Evolutionary conservation across 345 rosid species (phyloP), one percentile per base, ranked within the genome.

Genomic region (Linum trigynum): DNA sequence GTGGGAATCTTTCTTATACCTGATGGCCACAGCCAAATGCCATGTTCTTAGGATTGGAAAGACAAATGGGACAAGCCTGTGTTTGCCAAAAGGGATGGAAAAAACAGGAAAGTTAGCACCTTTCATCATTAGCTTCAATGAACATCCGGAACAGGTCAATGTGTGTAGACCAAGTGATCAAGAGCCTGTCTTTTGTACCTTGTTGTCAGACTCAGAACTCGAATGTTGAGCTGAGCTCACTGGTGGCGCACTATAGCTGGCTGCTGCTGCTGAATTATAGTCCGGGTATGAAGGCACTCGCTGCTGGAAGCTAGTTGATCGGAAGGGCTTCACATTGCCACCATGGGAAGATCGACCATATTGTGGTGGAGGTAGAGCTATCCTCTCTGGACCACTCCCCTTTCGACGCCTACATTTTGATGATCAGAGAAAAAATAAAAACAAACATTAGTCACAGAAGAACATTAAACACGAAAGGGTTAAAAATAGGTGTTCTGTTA

Each of bases 11-110:
- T 12, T 23, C 5, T 50, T 50, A 71, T 71, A 83, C 94, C 90
- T 83, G 96, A 74, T 91, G 97, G 14, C 97, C 94, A 51, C 97
- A 88, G 55, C 87, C 88, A 57, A 91, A 88, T 68, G 96, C 90
- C 96, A 86, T 81, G 77, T 84, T 76, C 68, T 85, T 86, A 53
- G 71, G 68, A 75, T 77, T 84, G 42, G 75, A 64, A 62, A 88
- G 76, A 73, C 96, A 91, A 66, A 91, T 77, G 62, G 91, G 87
- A 62, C 98, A 91, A 71, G 71, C 41, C 97, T 91, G 83, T 45
- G 32, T 23, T 23, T 23, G 32, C 32, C 32, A 0, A 23, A 23
- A 23, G 32, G 32, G 32, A 23, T 55, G 5, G 15, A 48, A 9
- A 48, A 45, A 42, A 37, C 16, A 53, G 6, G 12, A 58, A 8